Percentiles rank a stretch among this genome's conserved stretches.
Conservation (phyloP, 345 rosid genomes). For the Salix exigua region DNA sequence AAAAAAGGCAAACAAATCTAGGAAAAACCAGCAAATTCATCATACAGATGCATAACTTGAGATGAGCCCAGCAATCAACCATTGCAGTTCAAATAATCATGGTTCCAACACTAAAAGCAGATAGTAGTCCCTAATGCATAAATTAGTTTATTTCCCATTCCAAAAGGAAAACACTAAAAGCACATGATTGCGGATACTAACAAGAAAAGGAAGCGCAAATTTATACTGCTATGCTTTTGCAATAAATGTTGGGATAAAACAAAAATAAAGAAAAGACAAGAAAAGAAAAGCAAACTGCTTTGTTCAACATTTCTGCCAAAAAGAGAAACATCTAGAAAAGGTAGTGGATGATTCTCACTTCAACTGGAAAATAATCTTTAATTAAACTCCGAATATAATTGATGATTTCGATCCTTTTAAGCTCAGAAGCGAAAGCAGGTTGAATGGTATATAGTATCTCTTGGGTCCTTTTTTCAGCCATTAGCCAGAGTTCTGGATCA, state of each 20-base stretch:
- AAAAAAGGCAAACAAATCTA: neutral
- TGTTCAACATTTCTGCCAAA: neutral
- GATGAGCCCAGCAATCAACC: neutral
- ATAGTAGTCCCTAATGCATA: slow-evolving; percentile 1
- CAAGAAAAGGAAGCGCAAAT: neutral
- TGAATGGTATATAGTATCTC: slow-evolving; percentile 69
- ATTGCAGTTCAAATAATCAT: neutral
- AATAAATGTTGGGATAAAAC: neutral
- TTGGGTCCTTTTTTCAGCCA: slow-evolving; percentile 68
- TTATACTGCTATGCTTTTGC: neutral
- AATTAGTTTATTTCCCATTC: neutral
- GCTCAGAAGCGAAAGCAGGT: slow-evolving; percentile 61
- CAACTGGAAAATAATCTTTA: slow-evolving; percentile 48
- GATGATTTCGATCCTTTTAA: slow-evolving; percentile 57
- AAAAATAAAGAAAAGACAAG: neutral
- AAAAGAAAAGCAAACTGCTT: neutral
- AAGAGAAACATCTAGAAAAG: slow-evolving; percentile 2
- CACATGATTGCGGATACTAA: neutral
- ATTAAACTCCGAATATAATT: slow-evolving; percentile 51
- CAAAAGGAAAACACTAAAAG: slow-evolving; percentile 1
- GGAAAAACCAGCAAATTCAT: neutral
- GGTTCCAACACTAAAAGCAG: neutral
- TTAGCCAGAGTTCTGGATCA: slow-evolving; percentile 55
- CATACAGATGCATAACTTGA: neutral
- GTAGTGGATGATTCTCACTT: slow-evolving; percentile 44